Conservation (phyloP, 1,139 yeast species). For the Entelexis sorbosivorans region DNA sequence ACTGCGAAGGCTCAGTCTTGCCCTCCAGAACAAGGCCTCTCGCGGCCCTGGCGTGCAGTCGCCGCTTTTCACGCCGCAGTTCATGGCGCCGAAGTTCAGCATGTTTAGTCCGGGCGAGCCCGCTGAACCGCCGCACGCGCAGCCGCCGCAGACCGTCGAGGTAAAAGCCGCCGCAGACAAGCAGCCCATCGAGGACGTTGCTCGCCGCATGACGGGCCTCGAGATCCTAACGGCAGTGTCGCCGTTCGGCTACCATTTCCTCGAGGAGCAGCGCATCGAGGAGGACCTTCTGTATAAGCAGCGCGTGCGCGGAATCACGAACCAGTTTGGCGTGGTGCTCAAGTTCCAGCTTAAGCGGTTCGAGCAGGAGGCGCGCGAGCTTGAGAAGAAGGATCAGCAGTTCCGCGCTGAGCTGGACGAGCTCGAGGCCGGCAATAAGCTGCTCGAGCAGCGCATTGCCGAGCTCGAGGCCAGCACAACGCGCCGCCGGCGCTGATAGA, state of each 20-base stretch:
- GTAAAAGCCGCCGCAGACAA: neutral
- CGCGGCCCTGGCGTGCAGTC: constrained; percentile 35
- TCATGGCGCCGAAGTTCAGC: neutral
- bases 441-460: constrained; percentile 10
- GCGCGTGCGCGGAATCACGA: constrained; percentile 31
- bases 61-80: neutral
- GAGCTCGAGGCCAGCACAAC: constrained; percentile 10
- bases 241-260: constrained; percentile 11
- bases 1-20: constrained; percentile 39
- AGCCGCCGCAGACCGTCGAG: neutral
- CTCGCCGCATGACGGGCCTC: constrained; percentile 17
- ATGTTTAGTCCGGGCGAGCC: neutral
- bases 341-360: constrained; percentile 49
- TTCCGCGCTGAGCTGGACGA: constrained; percentile 11
- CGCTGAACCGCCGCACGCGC: neutral
- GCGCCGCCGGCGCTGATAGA: neutral
- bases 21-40: constrained; percentile 35
- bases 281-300: constrained; percentile 17
- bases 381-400: constrained; percentile 25
- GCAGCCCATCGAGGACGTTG: constrained; percentile 8
- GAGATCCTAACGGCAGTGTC: constrained; percentile 17
- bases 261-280: constrained; percentile 12
- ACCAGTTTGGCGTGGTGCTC: constrained; percentile 39
- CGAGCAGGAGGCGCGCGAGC: constrained; percentile 52
- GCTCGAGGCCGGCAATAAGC: neutral